These are phyloP conservation scores for Stagonosporopsis rhizophila DNA, from an alignment of 2,329 filamentous ascomycete genomes.

Conservation along the genomic window DNA sequence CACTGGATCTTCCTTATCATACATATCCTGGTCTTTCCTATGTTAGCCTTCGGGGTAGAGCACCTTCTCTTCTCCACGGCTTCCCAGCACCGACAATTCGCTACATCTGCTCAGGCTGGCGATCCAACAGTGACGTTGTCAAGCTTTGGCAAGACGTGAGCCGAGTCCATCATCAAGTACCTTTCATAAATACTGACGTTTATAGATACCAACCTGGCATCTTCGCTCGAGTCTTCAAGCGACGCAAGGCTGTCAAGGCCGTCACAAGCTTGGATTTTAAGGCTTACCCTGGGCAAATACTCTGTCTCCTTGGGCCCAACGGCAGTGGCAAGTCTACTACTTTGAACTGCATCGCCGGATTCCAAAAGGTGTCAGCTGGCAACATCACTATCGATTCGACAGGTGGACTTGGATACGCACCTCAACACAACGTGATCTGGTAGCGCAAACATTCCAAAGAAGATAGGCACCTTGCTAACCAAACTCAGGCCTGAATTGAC, in stretches of 20 bases:
- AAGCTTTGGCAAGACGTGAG: slow-evolving; percentile 32
- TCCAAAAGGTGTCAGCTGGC: slow-evolving; percentile 33
- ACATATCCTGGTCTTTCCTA: slow-evolving; percentile 32
- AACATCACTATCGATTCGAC: slow-evolving; percentile 30
- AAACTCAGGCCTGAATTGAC: slow-evolving; percentile 32
- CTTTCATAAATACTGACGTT: background rate
- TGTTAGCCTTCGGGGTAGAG: slow-evolving; percentile 31
- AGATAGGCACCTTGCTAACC: slow-evolving; percentile 42
- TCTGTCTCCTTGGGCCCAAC: slow-evolving; percentile 38
- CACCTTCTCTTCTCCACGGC: slow-evolving; percentile 30
- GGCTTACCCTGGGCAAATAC: slow-evolving; percentile 34
- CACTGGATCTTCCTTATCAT: slow-evolving; percentile 32
- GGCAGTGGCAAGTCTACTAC: slow-evolving; percentile 38
- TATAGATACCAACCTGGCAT: slow-evolving; percentile 23
- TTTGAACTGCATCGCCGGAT: slow-evolving; percentile 34
- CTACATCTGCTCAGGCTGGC: slow-evolving; percentile 1
- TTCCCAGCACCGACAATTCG: slow-evolving; percentile 45
- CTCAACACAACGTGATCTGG: slow-evolving; percentile 39
- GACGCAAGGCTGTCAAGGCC: slow-evolving; percentile 28
- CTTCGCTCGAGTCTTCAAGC: slow-evolving; percentile 28
- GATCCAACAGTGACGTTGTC: slow-evolving; percentile 51
- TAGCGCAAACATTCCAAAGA: background rate
- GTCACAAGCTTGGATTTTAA: slow-evolving; percentile 30
- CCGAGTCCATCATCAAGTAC: background rate
- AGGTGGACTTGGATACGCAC: slow-evolving; percentile 37